Base-by-base conservation (phyloP, 2,329 filamentous ascomycete species). In the Colletotrichum tanaceti region DNA sequence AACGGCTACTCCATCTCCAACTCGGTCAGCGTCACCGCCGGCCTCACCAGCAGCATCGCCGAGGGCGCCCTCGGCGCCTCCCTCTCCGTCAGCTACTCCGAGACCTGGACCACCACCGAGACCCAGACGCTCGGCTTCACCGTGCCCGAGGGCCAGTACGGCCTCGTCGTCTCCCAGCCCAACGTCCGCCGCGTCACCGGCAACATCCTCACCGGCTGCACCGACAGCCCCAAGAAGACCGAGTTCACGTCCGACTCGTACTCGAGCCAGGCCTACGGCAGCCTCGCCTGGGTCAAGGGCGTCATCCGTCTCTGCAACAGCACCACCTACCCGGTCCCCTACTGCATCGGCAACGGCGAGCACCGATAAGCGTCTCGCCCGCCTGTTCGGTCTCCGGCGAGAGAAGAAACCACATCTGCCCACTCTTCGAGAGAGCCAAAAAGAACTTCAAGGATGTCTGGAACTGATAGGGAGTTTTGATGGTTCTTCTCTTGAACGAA, bases 281-380 rank as follows among this genome's bases (percentile, higher is more conserved):
- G 73, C 41, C 65, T 82, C 68, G 66, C 68, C 28, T 82, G 80
- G 80, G 80, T 82, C 11, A 76, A 80, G 72, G 80, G 80, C 14
- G 73, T 76, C 11, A 81, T 82, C 55, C 65, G 71, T 7, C 73
- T 82, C 2, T 82, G 80, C 74, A 76, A 73, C 44, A 76, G 77
- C 63, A 77, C 77, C 50, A 67, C 41, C 1, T 79, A 79, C 59
- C 80, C 80, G 5, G 47, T 82, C 35, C 74, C 74, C 16, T 80
- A 72, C 71, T 82, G 80, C 72, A 64, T 78, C 20, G 80, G 80
- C 49, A 71, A 75, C 11, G 80, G 79, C 7, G 28, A 22, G 24
- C 66, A 69, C 57, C 24, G 20, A 18, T 69, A 55, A 61, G 50
- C 50, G 41, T 46, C 16, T 35, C 49, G n/a, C 24, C 28, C 28